These are phyloP conservation scores for Multifurca ochricompacta DNA, from an alignment of 768 basidiomycete species.

Conservation along the genomic window DNA sequence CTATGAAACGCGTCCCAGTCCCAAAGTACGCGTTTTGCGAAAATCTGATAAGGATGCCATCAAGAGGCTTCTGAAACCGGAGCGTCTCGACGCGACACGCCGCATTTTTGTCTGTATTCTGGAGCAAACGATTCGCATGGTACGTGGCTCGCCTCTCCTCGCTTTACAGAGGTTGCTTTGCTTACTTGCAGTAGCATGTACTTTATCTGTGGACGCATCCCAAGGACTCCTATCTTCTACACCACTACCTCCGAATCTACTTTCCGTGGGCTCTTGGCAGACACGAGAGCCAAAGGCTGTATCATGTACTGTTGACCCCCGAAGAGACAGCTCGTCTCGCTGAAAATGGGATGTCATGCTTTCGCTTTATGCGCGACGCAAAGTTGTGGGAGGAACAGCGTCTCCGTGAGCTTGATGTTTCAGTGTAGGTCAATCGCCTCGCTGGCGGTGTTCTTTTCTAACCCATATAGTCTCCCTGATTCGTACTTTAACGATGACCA, in stretches of 20 bases:
- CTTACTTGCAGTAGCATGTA: constrained; percentile 6
- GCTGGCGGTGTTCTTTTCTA: background rate
- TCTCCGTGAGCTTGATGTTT: background rate
- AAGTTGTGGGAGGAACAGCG: constrained; percentile 14
- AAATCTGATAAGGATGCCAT: constrained; percentile 8
- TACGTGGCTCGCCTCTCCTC: background rate
- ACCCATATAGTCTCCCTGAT: constrained; percentile 4
- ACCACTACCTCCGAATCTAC: constrained; percentile 14
- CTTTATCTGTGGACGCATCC: constrained; percentile 16
- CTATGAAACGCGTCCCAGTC: constrained; percentile 7
- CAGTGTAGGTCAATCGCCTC: background rate
- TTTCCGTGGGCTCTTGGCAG: constrained; percentile 17
- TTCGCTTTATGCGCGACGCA: constrained; percentile 11
- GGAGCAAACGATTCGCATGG: constrained; percentile 8
- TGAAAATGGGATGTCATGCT: constrained; percentile 9
- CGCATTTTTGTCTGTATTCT: constrained; percentile 6
- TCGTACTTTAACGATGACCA: background rate
- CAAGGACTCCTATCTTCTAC: constrained; percentile 13
- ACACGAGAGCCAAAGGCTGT: constrained; percentile 1
- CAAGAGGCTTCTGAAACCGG: constrained; percentile 13
- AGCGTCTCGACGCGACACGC: constrained; percentile 9
- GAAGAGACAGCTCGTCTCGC: constrained; percentile 13
- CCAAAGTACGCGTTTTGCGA: constrained; percentile 14
- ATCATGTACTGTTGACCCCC: constrained; percentile 1
- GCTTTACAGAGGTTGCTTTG: background rate